A percentile compares a stretch with the other conserved stretches of the same genome.
These are phyloP conservation scores for Ampelocalamus luodianensis DNA, from an alignment of 176 grass and related monocot genomes.

Conservation along the genomic window DNA sequence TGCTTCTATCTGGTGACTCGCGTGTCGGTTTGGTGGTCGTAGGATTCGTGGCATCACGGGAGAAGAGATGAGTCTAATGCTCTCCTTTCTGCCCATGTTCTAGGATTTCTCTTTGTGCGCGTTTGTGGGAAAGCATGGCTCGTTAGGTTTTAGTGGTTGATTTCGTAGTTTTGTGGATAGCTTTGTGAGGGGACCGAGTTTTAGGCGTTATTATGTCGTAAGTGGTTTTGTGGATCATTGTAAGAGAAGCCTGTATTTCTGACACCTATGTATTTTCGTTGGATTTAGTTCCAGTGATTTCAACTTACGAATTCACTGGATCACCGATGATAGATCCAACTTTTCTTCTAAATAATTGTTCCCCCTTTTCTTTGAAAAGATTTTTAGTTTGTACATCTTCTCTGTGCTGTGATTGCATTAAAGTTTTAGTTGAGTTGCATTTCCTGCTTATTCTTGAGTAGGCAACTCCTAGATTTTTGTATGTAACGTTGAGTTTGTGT, in stretches of 20 bases:
- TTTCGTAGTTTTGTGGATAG: background rate
- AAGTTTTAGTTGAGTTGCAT: background rate
- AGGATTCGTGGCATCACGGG: background rate
- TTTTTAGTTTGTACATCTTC: background rate
- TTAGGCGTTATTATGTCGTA: background rate
- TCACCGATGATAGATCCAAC: background rate
- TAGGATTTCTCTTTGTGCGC: background rate
- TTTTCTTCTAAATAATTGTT: background rate
- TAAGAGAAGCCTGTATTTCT: background rate
- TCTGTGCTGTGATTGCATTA: background rate
- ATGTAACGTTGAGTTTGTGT: background rate
- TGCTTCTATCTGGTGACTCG: background rate
- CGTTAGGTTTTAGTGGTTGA: background rate
- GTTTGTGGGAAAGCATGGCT: background rate
- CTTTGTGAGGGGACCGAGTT: background rate
- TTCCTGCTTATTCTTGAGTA: conserved; percentile 2
- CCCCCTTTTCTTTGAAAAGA: background rate
- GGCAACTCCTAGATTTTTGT: background rate
- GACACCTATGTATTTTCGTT: background rate
- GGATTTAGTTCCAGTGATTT: background rate
- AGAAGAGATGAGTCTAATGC: background rate
- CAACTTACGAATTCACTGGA: background rate
- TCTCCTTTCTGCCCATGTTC: background rate
- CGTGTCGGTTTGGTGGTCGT: background rate
- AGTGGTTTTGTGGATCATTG: background rate